Evolutionary conservation across 1,139 yeast species (phyloP).

Genomic region (Saccharomyces hybrid): DNA sequence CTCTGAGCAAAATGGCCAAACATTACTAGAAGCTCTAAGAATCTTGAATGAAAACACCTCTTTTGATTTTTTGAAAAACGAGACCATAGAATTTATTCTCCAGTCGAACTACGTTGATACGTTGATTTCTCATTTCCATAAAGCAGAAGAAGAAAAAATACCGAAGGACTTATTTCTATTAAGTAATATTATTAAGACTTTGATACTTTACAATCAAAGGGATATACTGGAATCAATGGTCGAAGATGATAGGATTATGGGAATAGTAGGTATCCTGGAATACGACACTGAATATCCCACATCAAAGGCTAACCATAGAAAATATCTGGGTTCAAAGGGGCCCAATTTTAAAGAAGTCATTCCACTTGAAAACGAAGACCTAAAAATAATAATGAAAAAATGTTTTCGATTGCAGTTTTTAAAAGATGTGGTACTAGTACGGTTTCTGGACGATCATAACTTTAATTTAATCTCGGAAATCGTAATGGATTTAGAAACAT

Average conservation of each 20-base stretch:
- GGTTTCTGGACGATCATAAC: constrained; percentile 74
- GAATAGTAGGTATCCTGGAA: constrained; percentile 76
- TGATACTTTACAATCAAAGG: constrained; percentile 65
- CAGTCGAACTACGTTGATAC: constrained; percentile 46
- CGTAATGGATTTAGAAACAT: constrained; percentile 27
- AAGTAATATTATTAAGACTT: constrained; percentile 64
- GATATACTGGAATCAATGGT: constrained; percentile 59
- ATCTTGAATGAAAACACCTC: constrained; percentile 50
- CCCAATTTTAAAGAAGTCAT: constrained; percentile 64
- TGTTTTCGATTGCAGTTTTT: constrained; percentile 73
- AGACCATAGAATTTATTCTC: constrained; percentile 45
- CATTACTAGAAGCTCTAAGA: constrained; percentile 45
- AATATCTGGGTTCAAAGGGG: constrained; percentile 45
- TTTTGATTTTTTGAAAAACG: constrained; percentile 48
- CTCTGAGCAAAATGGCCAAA: constrained; percentile 41
- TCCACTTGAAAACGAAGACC: constrained; percentile 46
- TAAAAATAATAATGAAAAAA: constrained; percentile 53
- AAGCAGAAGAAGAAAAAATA: constrained; percentile 46
- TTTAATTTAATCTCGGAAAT: constrained; percentile 48
- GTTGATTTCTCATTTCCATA: constrained; percentile 46
- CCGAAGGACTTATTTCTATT: constrained; percentile 52
- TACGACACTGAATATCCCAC: constrained; percentile 83
- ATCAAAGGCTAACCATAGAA: constrained; percentile 71
- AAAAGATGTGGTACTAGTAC: constrained; percentile 77
- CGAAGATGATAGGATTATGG: constrained; percentile 52